A percentile compares a stretch with the other conserved stretches of the same genome.
phyloP scores from a whole-genome alignment of 345 rosid genomes.

The Bruguiera sexangula region DNA sequence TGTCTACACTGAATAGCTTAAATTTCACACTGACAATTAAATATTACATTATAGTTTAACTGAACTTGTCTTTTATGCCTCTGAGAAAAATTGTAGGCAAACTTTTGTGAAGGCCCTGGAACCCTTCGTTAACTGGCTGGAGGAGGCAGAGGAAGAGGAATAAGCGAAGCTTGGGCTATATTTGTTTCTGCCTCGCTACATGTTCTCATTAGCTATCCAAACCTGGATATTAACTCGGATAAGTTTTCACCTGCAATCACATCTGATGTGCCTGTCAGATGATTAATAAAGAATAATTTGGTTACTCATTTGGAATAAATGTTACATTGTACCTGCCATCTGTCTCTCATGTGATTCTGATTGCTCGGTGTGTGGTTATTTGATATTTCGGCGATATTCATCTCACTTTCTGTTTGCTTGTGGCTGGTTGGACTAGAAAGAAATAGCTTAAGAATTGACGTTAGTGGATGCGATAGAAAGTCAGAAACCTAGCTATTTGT shows the following conservation, averaged over 20 bases:
- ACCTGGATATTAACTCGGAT: constrained; percentile 2
- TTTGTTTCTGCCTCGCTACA: not conserved
- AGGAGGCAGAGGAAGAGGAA: constrained; percentile 98
- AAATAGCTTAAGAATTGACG: too few relatives aligned
- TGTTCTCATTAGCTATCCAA: not conserved
- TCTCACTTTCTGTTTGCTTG: too few relatives aligned
- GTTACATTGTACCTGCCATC: constrained; percentile 2
- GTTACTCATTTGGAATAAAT: constrained; percentile 10
- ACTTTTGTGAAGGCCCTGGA: constrained; percentile 86
- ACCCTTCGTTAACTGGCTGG: constrained; percentile 97
- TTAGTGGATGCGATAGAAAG: too few relatives aligned
- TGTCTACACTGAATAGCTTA: too few relatives aligned
- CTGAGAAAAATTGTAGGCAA: constrained; percentile 46
- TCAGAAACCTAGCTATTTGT: too few relatives aligned
- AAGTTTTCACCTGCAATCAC: constrained; percentile 11
- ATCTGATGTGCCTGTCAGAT: constrained; percentile 16
- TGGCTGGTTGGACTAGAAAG: too few relatives aligned
- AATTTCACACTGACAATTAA: too few relatives aligned
- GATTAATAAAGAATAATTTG: constrained; percentile 4
- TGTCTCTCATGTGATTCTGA: too few relatives aligned
- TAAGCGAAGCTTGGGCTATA: constrained; percentile 15
- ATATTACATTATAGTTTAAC: too few relatives aligned
- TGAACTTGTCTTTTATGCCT: too few relatives aligned
- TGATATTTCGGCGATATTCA: too few relatives aligned
- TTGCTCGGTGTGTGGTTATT: too few relatives aligned